phyloP scores from a whole-genome alignment of 305 asterid genomes.

The Caryopteris hybrid region DNA sequence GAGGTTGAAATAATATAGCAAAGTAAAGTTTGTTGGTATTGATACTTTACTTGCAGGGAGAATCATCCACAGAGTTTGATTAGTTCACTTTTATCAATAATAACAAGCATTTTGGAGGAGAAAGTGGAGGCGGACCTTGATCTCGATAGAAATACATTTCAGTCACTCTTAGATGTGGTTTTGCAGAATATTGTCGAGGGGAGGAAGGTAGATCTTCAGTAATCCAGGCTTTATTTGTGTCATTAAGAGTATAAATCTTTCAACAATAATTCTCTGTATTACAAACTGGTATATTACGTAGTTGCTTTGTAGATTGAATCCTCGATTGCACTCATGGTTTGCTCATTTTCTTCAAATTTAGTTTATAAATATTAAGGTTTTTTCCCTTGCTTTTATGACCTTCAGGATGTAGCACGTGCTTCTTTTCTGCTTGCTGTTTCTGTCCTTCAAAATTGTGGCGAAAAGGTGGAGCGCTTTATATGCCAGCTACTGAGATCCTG shows the following conservation, averaged over 20 bases:
- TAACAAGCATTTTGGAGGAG: conserved; percentile 58
- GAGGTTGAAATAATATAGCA: conserved; percentile 6
- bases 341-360: neutral
- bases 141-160: conserved; percentile 38
- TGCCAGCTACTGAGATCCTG: conserved; percentile 70
- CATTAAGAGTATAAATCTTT: neutral
- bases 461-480: conserved; percentile 45
- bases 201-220: conserved; percentile 43
- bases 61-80: conserved; percentile 68
- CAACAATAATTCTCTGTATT: neutral
- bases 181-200: conserved; percentile 68
- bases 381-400: conserved; percentile 22
- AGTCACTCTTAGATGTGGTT: conserved; percentile 66
- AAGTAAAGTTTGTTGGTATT: conserved; percentile 7
- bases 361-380: conserved; percentile 7
- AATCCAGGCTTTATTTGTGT: neutral
- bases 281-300: neutral
- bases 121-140: conserved; percentile 42
- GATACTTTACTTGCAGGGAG: conserved; percentile 43
- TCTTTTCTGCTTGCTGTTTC: conserved; percentile 64
- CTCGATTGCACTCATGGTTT: neutral
- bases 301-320: neutral
- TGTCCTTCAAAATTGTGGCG: conserved; percentile 53
- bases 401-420: conserved; percentile 57
- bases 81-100: conserved; percentile 61